Conservation (phyloP, 305 asterid species). For the Withania somnifera region DNA sequence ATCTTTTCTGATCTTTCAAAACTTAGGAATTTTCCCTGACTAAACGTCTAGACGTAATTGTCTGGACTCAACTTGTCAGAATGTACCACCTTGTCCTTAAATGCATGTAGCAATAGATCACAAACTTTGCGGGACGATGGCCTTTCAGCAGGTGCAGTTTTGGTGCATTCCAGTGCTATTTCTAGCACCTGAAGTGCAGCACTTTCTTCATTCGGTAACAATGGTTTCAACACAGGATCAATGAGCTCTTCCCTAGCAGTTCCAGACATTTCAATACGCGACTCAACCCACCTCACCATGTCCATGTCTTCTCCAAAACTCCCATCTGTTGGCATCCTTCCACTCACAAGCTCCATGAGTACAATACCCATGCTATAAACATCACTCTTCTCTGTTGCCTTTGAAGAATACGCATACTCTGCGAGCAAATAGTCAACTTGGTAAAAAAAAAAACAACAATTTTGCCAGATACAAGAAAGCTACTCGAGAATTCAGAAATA, state of each 20-base stretch:
- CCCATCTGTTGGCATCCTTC: slow-evolving; percentile 82
- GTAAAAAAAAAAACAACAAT: background rate
- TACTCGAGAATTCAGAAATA: background rate
- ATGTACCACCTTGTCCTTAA: slow-evolving; percentile 36
- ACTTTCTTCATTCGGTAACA: slow-evolving; percentile 50
- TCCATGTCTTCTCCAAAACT: slow-evolving; percentile 58
- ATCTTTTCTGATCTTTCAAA: background rate
- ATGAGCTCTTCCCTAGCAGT: slow-evolving; percentile 39
- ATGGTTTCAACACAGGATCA: slow-evolving; percentile 60
- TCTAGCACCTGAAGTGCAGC: slow-evolving; percentile 54
- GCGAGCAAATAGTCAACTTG: slow-evolving; percentile 4
- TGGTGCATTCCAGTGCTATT: slow-evolving; percentile 75
- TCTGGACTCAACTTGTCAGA: slow-evolving; percentile 44
- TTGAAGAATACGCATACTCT: slow-evolving; percentile 83
- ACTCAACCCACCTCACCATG: slow-evolving; percentile 87
- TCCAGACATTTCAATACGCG: slow-evolving; percentile 32
- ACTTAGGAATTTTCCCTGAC: background rate
- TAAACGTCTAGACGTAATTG: slow-evolving; percentile 4
- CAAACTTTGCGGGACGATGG: slow-evolving; percentile 70
- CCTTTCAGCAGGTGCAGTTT: slow-evolving; percentile 75
- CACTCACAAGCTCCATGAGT: slow-evolving; percentile 81
- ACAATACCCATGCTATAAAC: slow-evolving; percentile 96
- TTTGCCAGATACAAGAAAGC: background rate
- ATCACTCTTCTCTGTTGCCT: slow-evolving; percentile 78
- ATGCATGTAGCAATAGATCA: slow-evolving; percentile 41